phyloP scores from a whole-genome alignment of 192 early-diverging fungal genomes.

The Coemansia sp. region DNA sequence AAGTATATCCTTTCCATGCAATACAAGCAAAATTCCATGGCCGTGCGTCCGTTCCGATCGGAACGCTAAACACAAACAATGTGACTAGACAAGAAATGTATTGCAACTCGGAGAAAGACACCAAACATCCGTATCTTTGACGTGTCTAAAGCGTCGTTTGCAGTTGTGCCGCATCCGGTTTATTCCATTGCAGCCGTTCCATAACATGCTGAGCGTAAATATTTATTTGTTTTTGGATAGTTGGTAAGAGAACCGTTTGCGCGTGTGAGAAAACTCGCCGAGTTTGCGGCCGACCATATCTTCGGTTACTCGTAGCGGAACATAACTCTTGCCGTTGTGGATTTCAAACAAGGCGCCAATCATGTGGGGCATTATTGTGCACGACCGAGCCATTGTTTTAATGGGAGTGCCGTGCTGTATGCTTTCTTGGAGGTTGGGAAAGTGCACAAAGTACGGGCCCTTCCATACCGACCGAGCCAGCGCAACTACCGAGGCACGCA shows the following conservation, averaged over 20 bases:
- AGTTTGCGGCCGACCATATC: conserved; percentile 94
- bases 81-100: background rate
- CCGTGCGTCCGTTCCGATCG: background rate
- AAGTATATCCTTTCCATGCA: no score
- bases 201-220: no score
- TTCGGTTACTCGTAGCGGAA: conserved; percentile 81
- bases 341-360: conserved; percentile 86
- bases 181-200: background rate
- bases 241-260: conserved; percentile 79
- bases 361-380: conserved; percentile 88
- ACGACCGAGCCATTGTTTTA: conserved; percentile 74
- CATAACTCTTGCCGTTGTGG: conserved; percentile 91
- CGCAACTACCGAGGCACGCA: conserved; percentile 24
- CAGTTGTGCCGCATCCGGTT: background rate
- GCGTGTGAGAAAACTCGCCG: conserved; percentile 90
- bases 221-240: conserved; percentile 73
- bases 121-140: background rate
- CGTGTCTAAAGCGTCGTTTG: background rate
- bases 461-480: conserved; percentile 70
- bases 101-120: conserved; percentile 1
- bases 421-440: conserved; percentile 63
- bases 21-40: background rate
- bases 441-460: conserved; percentile 56
- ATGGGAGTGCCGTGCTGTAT: conserved; percentile 64
- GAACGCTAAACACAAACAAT: background rate